Conservation (phyloP, 306 rosid species). For the Dryas alaskensis region DNA sequence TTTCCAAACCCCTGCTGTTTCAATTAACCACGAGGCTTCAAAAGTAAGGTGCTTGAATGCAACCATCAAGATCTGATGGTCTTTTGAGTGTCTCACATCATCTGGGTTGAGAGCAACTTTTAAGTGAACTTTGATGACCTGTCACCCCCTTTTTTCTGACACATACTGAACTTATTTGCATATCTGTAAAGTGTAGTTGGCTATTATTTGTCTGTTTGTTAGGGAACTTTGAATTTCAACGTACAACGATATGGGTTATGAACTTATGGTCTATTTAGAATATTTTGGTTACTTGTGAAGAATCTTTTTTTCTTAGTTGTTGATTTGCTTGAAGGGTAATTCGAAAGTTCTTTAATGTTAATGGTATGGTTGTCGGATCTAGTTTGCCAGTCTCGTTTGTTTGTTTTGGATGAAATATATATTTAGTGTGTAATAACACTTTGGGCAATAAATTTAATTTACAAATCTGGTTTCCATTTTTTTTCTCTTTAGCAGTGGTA, state of each 20-base stretch:
- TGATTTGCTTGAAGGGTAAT: background rate
- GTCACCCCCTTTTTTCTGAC: too few relatives aligned
- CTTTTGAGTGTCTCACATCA: conserved; percentile 1
- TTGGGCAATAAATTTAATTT: background rate
- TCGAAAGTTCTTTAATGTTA: background rate
- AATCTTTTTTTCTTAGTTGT: background rate
- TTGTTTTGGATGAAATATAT: background rate
- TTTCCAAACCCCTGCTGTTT: background rate
- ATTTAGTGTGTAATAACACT: background rate
- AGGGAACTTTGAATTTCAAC: background rate
- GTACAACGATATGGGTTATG: background rate
- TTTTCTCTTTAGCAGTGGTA: background rate
- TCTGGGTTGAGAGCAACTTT: conserved; percentile 5
- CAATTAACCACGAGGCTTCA: background rate
- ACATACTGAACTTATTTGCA: background rate
- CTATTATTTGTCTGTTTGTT: background rate
- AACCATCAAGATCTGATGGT: background rate
- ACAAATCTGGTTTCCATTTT: background rate
- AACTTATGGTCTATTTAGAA: background rate
- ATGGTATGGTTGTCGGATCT: background rate
- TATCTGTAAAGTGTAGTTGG: background rate
- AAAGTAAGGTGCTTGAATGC: background rate
- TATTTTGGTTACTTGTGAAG: background rate
- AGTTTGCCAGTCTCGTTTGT: background rate
- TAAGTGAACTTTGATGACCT: background rate